Conservation (phyloP, 2,329 filamentous ascomycete genomes). For the Aaosphaeria arxii region DNA sequence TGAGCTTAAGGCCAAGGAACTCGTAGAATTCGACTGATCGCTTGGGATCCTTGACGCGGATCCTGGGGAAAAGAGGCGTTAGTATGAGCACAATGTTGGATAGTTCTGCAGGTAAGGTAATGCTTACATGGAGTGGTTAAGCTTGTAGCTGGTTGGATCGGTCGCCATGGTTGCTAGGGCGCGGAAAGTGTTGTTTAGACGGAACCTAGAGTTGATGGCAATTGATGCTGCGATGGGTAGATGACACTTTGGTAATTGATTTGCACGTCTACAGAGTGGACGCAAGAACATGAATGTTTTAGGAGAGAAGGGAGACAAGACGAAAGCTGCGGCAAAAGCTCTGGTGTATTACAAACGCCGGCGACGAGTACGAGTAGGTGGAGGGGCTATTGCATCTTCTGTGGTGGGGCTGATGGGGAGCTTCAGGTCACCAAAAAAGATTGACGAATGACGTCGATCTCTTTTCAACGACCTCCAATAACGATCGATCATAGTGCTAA, state of each 20-base stretch:
- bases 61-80: conserved; percentile 50
- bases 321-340: neutral
- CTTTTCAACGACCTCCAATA: too few species aligned
- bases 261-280: conserved; percentile 6
- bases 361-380: too few species aligned
- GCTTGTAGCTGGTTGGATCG: conserved; percentile 61
- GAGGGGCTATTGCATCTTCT: too few species aligned
- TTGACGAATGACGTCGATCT: too few species aligned
- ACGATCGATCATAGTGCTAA: too few species aligned
- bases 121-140: conserved; percentile 56
- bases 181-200: conserved; percentile 9
- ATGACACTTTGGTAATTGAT: conserved; percentile 2
- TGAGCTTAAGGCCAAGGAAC: conserved; percentile 79
- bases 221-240: too few species aligned
- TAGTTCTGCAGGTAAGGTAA: neutral
- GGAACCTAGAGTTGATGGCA: too few species aligned
- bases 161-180: conserved; percentile 52
- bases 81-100: neutral
- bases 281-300: conserved; percentile 9
- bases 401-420: too few species aligned
- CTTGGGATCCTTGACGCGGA: conserved; percentile 92
- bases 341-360: too few species aligned
- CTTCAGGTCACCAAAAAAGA: too few species aligned
- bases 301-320: neutral
- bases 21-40: conserved; percentile 86